phyloP scores from a whole-genome alignment of 805 yeast species.

The Saccharomycopsis capsularis region DNA sequence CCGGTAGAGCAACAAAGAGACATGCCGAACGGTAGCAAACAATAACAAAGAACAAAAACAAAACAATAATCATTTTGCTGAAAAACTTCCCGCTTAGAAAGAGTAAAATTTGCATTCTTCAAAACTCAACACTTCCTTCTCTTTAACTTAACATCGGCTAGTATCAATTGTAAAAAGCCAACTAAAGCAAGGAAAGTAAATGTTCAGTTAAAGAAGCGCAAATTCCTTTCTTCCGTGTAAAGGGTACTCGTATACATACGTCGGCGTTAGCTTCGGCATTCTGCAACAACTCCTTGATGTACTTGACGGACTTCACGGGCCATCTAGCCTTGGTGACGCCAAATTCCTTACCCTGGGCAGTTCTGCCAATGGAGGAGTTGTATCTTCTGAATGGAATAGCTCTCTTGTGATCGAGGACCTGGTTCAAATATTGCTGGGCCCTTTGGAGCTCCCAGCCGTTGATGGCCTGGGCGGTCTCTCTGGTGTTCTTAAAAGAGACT shows the following conservation, averaged over 20 bases:
- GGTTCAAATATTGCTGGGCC: constrained; percentile 93
- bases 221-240: no score
- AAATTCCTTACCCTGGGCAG: constrained; percentile 99
- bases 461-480: constrained; percentile 98
- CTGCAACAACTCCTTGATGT: constrained; percentile 86
- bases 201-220: no score
- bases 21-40: no score
- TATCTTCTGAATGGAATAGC: constrained; percentile 99
- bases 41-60: no score
- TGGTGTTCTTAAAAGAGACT: constrained; percentile 99
- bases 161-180: no score
- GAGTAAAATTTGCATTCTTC: no score
- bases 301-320: constrained; percentile 98
- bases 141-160: no score
- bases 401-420: constrained; percentile 96
- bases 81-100: no score
- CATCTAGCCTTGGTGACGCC: constrained; percentile 99
- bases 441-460: constrained; percentile 95
- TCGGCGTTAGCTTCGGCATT: constrained; percentile 99
- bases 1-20: no score
- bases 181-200: no score
- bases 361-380: constrained; percentile 95
- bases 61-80: no score
- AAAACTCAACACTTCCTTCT: no score
- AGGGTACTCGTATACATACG: constrained; percentile 34